Evolutionary conservation across 2,329 filamentous ascomycete species (phyloP).

Genomic region (Mollisia scopiformis): DNA sequence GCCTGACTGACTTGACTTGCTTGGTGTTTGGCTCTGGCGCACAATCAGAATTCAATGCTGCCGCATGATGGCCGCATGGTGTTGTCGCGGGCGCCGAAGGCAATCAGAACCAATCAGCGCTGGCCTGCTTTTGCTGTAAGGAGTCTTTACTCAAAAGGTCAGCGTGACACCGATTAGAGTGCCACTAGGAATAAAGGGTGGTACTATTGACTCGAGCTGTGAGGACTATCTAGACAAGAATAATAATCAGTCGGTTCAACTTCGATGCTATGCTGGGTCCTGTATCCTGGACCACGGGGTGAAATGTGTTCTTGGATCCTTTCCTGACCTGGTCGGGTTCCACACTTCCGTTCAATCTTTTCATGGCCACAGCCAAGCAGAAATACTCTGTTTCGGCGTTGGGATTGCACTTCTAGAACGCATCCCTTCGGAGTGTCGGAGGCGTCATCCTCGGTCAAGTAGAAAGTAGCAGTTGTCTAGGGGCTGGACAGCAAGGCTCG

Average conservation of each 20-base stretch:
- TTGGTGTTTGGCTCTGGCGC: constrained; percentile 1
- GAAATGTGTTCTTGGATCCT: background rate
- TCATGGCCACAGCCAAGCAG: background rate
- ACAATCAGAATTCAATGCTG: constrained; percentile 5
- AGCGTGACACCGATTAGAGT: constrained; percentile 17
- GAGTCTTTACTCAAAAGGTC: too few species aligned
- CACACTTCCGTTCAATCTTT: background rate
- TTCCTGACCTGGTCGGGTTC: background rate
- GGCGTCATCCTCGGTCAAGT: constrained; percentile 1
- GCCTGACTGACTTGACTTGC: constrained; percentile 4
- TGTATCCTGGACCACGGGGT: background rate
- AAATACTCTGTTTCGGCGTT: constrained; percentile 3
- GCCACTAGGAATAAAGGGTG: constrained; percentile 19
- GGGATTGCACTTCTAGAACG: constrained; percentile 7
- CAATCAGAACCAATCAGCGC: constrained; percentile 1
- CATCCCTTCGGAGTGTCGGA: background rate
- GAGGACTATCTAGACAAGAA: background rate
- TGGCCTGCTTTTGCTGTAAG: constrained; percentile 2
- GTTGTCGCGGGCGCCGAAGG: constrained; percentile 10
- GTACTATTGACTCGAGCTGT: constrained; percentile 19
- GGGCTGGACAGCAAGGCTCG: background rate
- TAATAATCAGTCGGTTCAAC: background rate
- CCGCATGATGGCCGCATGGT: constrained; percentile 16
- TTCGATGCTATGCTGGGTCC: background rate
- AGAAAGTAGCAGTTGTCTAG: background rate